Evolutionary conservation across 2,329 filamentous ascomycete genomes (phyloP).

Genomic region (Microsporum audouinii): DNA sequence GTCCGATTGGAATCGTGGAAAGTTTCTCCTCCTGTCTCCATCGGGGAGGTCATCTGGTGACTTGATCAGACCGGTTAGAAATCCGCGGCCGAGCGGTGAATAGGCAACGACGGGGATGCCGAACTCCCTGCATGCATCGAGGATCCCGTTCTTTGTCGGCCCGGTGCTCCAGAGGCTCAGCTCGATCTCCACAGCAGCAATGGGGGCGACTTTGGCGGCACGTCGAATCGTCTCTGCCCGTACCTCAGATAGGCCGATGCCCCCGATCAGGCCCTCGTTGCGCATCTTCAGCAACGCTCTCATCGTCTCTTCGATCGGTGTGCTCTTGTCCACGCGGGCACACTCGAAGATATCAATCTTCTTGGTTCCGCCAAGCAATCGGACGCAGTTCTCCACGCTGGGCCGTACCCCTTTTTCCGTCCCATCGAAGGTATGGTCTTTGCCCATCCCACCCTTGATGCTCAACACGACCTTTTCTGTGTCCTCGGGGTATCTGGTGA

Average conservation of each 20-base stretch:
- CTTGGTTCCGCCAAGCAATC: conserved; percentile 38
- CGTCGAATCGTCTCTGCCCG: conserved; percentile 31
- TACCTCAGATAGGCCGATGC: conserved; percentile 28
- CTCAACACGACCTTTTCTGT: conserved; percentile 20
- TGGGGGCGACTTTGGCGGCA: conserved; percentile 35
- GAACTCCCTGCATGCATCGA: conserved; percentile 44
- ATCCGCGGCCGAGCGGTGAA: conserved; percentile 48
- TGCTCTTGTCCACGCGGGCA: conserved; percentile 42
- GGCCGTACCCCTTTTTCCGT: conserved; percentile 41
- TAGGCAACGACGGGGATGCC: conserved; percentile 49
- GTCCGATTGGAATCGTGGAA: conserved; percentile 42
- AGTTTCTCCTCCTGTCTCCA: conserved; percentile 33
- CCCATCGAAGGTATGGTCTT: conserved; percentile 33
- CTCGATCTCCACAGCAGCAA: conserved; percentile 51
- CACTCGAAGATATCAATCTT: conserved; percentile 48
- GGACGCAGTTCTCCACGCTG: conserved; percentile 45
- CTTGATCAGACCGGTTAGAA: conserved; percentile 41
- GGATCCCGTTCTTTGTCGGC: conserved; percentile 48
- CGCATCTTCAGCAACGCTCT: conserved; percentile 22
- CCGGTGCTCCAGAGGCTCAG: conserved; percentile 47
- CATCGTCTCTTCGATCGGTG: conserved; percentile 37
- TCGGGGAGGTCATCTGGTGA: conserved; percentile 37
- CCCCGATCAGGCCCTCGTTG: conserved; percentile 28
- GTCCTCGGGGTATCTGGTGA: conserved; percentile 21
- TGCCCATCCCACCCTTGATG: conserved; percentile 21